Conservation (phyloP, 352 stramenopile species). For the Globisporangium abappressorium region DNA sequence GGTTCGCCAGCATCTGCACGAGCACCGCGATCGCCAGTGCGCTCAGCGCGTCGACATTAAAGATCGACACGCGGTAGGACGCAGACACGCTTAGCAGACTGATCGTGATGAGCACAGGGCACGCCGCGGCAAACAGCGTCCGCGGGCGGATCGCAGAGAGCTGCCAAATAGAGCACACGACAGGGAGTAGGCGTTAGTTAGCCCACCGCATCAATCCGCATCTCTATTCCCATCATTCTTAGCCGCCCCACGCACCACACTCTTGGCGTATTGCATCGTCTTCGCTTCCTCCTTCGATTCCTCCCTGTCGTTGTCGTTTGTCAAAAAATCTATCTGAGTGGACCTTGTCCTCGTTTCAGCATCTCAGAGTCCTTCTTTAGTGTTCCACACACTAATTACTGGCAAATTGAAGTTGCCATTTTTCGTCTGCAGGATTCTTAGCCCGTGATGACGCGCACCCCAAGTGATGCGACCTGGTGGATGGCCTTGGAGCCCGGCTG, state of each 20-base stretch:
- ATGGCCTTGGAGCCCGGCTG: slow-evolving; percentile 88
- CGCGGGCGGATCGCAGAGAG: slow-evolving; percentile 46
- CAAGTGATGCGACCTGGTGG: slow-evolving; percentile 84
- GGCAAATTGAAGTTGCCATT: background rate
- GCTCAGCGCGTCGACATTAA: slow-evolving; percentile 37
- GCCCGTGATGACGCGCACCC: slow-evolving; percentile 87
- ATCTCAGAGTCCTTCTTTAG: background rate
- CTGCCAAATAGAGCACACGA: slow-evolving; percentile 11
- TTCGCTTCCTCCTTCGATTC: background rate
- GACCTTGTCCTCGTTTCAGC: background rate
- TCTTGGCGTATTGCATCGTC: slow-evolving; percentile 63
- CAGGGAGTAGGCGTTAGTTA: background rate
- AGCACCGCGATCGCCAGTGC: slow-evolving; percentile 47
- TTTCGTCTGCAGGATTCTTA: slow-evolving; percentile 24
- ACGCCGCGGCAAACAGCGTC: slow-evolving; percentile 57
- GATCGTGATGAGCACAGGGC: slow-evolving; percentile 50
- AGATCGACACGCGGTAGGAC: slow-evolving; percentile 22
- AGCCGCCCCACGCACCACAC: slow-evolving; percentile 30
- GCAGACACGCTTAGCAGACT: slow-evolving; percentile 33
- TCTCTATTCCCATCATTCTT: background rate
- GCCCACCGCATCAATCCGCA: background rate
- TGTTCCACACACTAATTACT: background rate
- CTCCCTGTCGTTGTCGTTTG: background rate
- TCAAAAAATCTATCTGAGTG: background rate
- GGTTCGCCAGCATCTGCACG: slow-evolving; percentile 66